Evolutionary conservation across 495 filamentous ascomycete genomes (phyloP).

Genomic region (Astrothelium macrocarpum): DNA sequence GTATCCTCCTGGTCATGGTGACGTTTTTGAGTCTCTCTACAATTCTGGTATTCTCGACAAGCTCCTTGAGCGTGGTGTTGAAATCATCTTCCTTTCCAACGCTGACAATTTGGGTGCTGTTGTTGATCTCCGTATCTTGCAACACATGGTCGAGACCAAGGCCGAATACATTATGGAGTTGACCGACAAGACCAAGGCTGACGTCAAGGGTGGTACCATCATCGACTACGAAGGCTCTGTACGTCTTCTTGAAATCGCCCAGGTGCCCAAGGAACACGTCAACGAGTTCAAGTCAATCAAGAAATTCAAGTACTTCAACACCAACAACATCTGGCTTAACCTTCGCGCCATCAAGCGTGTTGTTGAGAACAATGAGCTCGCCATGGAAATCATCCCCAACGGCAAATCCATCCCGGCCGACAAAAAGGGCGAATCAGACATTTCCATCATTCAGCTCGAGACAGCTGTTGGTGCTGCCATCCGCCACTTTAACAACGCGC

Average conservation of each 20-base stretch:
- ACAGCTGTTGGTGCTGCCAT: slow-evolving; percentile 97
- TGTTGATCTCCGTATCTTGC: slow-evolving; percentile 91
- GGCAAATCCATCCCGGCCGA: slow-evolving; percentile 96
- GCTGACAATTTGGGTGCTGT: slow-evolving; percentile 98
- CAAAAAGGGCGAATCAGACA: slow-evolving; percentile 98
- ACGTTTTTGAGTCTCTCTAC: slow-evolving; percentile 99
- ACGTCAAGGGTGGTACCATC: slow-evolving; percentile 99
- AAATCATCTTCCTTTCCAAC: slow-evolving; percentile 98
- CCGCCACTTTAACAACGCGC: slow-evolving; percentile 95
- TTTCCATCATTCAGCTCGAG: slow-evolving; percentile 96
- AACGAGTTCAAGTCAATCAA: slow-evolving; percentile 99
- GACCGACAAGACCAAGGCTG: slow-evolving; percentile 99
- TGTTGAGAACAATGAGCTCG: slow-evolving; percentile 94
- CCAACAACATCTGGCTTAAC: slow-evolving; percentile 99
- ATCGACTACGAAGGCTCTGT: slow-evolving; percentile 97
- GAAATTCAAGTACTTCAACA: slow-evolving; percentile 99
- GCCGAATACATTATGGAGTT: slow-evolving; percentile 99
- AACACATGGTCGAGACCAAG: slow-evolving; percentile 96
- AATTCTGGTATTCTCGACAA: slow-evolving; percentile 98
- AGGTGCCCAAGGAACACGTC: slow-evolving; percentile 99
- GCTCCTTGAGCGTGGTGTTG: slow-evolving; percentile 85
- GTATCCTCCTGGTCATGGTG: slow-evolving; percentile 98
- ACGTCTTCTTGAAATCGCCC: slow-evolving; percentile 94
- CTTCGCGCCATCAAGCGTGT: slow-evolving; percentile 95
- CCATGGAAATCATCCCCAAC: slow-evolving; percentile 99